phyloP scores from a whole-genome alignment of 352 stramenopile genomes.

The Globisporangium yorkense region DNA sequence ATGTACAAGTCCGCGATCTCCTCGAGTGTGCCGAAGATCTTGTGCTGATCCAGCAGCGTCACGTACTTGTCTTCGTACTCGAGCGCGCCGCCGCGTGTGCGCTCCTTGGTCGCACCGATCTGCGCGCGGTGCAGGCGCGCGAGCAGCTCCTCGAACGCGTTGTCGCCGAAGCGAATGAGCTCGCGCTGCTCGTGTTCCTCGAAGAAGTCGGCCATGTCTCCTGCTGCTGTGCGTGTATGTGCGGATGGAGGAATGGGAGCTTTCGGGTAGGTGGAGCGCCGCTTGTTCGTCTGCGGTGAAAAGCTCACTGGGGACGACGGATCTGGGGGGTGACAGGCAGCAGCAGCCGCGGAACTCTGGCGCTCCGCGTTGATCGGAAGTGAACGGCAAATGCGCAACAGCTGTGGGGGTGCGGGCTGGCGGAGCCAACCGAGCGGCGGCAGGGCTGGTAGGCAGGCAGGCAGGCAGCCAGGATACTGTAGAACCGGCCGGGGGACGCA shows the following conservation, averaged over 20 bases:
- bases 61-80: constrained; percentile 31
- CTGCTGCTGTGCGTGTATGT: background rate
- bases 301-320: background rate
- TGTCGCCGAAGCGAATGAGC: constrained; percentile 33
- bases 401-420: background rate
- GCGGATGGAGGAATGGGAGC: background rate
- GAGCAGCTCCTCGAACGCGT: constrained; percentile 39
- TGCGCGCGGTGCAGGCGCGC: constrained; percentile 25
- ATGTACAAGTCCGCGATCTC: constrained; percentile 63
- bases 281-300: constrained; percentile 1
- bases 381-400: background rate
- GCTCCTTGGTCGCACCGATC: constrained; percentile 6
- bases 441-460: too few species aligned
- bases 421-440: background rate
- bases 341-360: too few species aligned
- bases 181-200: constrained; percentile 35
- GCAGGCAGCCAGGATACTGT: background rate
- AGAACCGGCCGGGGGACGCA: background rate
- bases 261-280: background rate
- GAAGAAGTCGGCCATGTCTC: constrained; percentile 12
- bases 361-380: background rate
- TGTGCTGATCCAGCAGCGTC: constrained; percentile 46
- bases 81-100: constrained; percentile 13
- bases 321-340: too few species aligned
- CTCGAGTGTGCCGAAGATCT: constrained; percentile 57